phyloP scores from a whole-genome alignment of 306 rosid species.

The Cicer arietinum region DNA sequence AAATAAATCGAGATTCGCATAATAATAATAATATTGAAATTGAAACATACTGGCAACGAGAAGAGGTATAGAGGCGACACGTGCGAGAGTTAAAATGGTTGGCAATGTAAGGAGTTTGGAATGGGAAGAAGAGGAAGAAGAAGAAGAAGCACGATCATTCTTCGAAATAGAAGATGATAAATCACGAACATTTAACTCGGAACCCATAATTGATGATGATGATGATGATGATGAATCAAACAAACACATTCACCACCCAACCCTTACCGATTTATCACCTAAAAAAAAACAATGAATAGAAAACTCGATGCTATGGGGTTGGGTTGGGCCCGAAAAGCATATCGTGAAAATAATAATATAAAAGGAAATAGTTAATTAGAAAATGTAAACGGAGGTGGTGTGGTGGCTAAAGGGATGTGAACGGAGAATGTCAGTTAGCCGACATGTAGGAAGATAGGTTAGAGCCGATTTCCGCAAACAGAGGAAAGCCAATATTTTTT shows the following conservation, averaged over 20 bases:
- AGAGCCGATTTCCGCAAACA: neutral
- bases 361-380: too few relatives aligned
- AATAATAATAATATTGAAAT: neutral
- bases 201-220: constrained; percentile 63
- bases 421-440: too few relatives aligned
- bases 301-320: too few relatives aligned
- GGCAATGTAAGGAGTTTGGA: constrained; percentile 83
- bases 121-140: constrained; percentile 44
- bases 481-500: neutral
- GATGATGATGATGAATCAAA: constrained; percentile 29
- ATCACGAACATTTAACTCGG: constrained; percentile 56
- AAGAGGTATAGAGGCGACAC: constrained; percentile 86
- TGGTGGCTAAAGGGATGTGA: neutral
- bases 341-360: too few relatives aligned
- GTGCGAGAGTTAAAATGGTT: constrained; percentile 86
- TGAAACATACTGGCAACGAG: constrained; percentile 66
- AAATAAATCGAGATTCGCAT: too few relatives aligned
- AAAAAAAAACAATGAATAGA: too few relatives aligned
- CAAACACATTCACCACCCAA: constrained; percentile 35
- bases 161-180: constrained; percentile 41
- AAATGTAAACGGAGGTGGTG: neutral
- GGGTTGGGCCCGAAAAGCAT: too few relatives aligned
- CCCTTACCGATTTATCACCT: constrained; percentile 12
- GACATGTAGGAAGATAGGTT: too few relatives aligned
- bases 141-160: constrained; percentile 37